A percentile compares a stretch with the other conserved stretches of the same genome.
These are phyloP conservation scores for Myrmaecium sp. DNA, from an alignment of 2,329 filamentous ascomycete genomes.

Conservation along the genomic window DNA sequence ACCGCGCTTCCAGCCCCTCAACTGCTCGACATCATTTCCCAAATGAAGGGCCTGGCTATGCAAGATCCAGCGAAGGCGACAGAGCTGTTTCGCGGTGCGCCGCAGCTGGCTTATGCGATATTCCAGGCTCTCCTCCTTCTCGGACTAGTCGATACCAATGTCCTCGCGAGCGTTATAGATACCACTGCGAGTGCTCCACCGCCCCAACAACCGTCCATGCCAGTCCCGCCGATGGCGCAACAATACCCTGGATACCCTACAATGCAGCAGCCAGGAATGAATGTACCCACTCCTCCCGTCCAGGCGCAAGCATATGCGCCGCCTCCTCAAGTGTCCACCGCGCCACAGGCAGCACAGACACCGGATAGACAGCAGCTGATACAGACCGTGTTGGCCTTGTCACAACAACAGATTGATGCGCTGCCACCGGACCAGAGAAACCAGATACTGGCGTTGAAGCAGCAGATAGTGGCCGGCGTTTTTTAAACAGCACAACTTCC, in stretches of 20 bases:
- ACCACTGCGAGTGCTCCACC: constrained; percentile 21
- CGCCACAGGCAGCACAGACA: constrained; percentile 22
- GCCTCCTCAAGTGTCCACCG: constrained; percentile 29
- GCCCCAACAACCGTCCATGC: constrained; percentile 19
- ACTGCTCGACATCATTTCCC: constrained; percentile 78
- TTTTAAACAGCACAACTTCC: too few relatives aligned
- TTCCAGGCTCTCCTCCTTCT: constrained; percentile 89
- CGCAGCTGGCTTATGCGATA: constrained; percentile 84
- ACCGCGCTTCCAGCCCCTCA: constrained; percentile 73
- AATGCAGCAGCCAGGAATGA: constrained; percentile 21
- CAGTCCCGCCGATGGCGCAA: constrained; percentile 18
- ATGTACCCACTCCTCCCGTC: constrained; percentile 33
- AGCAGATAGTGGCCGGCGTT: constrained; percentile 43
- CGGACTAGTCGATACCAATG: constrained; percentile 73
- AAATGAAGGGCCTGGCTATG: constrained; percentile 84
- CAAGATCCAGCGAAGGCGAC: constrained; percentile 69
- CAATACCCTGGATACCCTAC: constrained; percentile 20
- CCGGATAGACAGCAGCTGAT: constrained; percentile 57
- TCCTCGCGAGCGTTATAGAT: constrained; percentile 68
- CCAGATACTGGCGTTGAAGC: constrained; percentile 64
- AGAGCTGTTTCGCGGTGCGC: constrained; percentile 72
- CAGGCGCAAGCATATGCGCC: constrained; percentile 22
- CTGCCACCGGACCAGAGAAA: constrained; percentile 57
- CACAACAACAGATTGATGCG: constrained; percentile 63
- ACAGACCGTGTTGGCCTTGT: constrained; percentile 64